Evolutionary conservation across 2,329 filamentous ascomycete species (phyloP).

Genomic region (Phaeosphaeria sp.): DNA sequence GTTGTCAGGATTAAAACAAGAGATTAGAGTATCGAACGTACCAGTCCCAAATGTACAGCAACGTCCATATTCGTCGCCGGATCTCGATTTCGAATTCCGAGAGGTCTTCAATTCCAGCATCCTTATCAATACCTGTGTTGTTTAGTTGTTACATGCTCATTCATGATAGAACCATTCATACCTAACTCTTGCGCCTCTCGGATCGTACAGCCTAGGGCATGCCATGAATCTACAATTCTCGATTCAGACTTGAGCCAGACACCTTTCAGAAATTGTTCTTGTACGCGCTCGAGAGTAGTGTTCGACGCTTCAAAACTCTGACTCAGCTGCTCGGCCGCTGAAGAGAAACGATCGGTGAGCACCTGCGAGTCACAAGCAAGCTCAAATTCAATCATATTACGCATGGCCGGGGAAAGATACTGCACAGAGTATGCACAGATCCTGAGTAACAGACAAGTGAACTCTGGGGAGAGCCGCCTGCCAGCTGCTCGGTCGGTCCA

Average conservation of each 20-base stretch:
- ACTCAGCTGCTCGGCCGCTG: conserved; percentile 53
- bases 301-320: conserved; percentile 52
- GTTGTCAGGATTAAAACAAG: background rate
- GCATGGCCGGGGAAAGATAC: conserved; percentile 48
- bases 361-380: conserved; percentile 49
- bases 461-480: conserved; percentile 48
- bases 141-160: background rate
- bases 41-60: conserved; percentile 59
- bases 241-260: conserved; percentile 57
- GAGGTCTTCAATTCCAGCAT: conserved; percentile 41
- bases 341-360: conserved; percentile 52
- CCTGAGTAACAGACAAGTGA: conserved; percentile 56
- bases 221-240: conserved; percentile 58
- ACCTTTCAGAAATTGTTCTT: conserved; percentile 58
- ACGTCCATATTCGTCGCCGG: conserved; percentile 54
- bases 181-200: conserved; percentile 58
- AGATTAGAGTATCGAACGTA: conserved; percentile 27
- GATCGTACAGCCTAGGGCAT: conserved; percentile 53
- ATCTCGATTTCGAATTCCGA: conserved; percentile 58
- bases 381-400: conserved; percentile 54
- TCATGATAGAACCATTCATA: conserved; percentile 15
- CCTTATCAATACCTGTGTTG: conserved; percentile 48
- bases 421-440: conserved; percentile 56
- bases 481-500: conserved; percentile 49
- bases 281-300: conserved; percentile 55